These are phyloP conservation scores for Licmophora abbreviata DNA, from an alignment of 108 stramenopile genomes.

Conservation along the genomic window DNA sequence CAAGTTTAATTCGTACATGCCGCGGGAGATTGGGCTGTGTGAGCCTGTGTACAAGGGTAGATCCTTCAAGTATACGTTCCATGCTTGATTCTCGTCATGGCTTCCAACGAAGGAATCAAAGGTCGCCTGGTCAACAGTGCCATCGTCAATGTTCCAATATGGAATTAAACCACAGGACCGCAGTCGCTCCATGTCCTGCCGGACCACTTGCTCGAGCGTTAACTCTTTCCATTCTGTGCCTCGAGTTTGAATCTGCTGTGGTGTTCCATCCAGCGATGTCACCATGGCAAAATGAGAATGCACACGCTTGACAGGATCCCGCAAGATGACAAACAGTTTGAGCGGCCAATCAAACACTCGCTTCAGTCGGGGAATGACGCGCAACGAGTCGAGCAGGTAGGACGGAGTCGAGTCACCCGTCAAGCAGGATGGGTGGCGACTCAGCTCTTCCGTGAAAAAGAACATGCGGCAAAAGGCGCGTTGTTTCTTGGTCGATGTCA, in stretches of 20 bases:
- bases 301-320: constrained; percentile 91
- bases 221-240: constrained; percentile 75
- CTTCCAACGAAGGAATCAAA: constrained; percentile 46
- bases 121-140: constrained; percentile 26
- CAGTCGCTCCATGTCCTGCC: constrained; percentile 63
- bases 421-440: constrained; percentile 56
- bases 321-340: constrained; percentile 83
- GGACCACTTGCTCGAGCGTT: constrained; percentile 78
- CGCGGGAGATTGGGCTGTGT: constrained; percentile 82
- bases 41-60: constrained; percentile 78
- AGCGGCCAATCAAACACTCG: constrained; percentile 43
- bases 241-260: constrained; percentile 68
- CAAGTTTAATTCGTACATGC: constrained; percentile 89
- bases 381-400: constrained; percentile 82
- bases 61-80: constrained; percentile 56
- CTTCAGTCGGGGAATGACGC: constrained; percentile 87
- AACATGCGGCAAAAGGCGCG: constrained; percentile 61
- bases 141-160: constrained; percentile 57
- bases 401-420: constrained; percentile 96
- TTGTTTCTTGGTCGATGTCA: constrained; percentile 30
- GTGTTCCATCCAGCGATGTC: constrained; percentile 67
- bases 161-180: constrained; percentile 69
- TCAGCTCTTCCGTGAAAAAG: constrained; percentile 61
- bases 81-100: constrained; percentile 53
- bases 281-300: constrained; percentile 94